Evolutionary conservation across 345 rosid species (phyloP), one percentile per base, ranked within the genome.

Genomic region (Camelina hispida): DNA sequence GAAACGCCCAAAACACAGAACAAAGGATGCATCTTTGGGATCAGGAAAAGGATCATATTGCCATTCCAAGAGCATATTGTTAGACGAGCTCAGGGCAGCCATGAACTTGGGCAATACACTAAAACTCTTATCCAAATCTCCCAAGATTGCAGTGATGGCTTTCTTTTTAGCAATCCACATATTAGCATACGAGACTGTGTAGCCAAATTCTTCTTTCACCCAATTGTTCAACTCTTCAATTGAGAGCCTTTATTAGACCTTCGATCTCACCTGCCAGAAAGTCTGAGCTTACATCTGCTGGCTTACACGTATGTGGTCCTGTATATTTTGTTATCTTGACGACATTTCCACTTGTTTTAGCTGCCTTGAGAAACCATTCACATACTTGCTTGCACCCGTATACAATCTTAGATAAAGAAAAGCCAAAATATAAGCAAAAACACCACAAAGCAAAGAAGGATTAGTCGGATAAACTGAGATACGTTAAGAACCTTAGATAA

Each of bases 161-260:
- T 57, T 44, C 65, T 17, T 57, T 69, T 69, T 69, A 57, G 46
- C 74, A 8, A 13, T 1, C 65, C 46, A 30, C 74, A 69, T 57
- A 1, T 13, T 44, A 13, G 2, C 15, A 57, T 0, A 0, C 0
- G 74, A 57, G 65, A 69, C 17, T 44, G 65, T 46, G 46, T 44
- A 44, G 4, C 74, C 47, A 37, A 60, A 37, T 6, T 37, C 47
- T 11, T 37, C 65, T 60, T 18, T 37, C 4, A 60, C 47, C 64
- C 64, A 60, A 0, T 17, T 37, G 47, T 35, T 60, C 28, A 60
- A 25, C 6, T 35, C 47, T 0, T 46, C 16, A 35, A 60, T 11
- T 37, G 64, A 60, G 0, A 60, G 47, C 28, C 30, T 12, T 60
- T 18, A 60, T 60, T 37, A 60, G 28, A 37, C 47, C 5, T 37